Evolutionary conservation across 306 rosid genomes (phyloP).

Genomic region (Albizia julibrissin): DNA sequence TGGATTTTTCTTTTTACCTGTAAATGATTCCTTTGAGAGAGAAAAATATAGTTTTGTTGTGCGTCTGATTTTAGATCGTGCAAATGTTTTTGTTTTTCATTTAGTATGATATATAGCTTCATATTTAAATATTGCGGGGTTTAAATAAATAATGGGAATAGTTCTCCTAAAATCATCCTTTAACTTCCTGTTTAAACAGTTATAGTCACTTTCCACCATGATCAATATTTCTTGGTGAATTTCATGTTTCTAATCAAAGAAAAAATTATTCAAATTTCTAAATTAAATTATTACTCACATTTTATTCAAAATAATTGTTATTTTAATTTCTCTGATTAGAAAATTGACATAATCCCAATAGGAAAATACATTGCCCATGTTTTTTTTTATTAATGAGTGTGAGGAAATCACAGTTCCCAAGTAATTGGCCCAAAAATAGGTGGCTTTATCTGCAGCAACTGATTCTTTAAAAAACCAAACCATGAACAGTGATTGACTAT

Average conservation of each 20-base stretch:
- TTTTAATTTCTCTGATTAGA: no score
- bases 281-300: neutral
- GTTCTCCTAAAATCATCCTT: neutral
- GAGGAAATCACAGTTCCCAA: neutral
- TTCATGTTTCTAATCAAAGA: neutral
- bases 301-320: neutral
- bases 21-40: neutral
- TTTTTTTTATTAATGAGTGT: neutral
- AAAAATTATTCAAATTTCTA: neutral
- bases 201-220: neutral
- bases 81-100: no score
- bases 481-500: neutral
- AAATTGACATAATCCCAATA: no score
- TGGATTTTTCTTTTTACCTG: neutral
- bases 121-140: neutral
- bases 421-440: conserved; percentile 17
- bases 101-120: neutral
- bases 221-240: neutral
- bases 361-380: no score
- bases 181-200: neutral
- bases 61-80: neutral
- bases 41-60: neutral
- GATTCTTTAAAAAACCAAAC: conserved; percentile 57
- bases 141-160: neutral
- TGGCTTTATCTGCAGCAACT: conserved; percentile 36